phyloP scores from a whole-genome alignment of 2,329 filamentous ascomycete genomes.

The Aspergillus transmontanensis region DNA sequence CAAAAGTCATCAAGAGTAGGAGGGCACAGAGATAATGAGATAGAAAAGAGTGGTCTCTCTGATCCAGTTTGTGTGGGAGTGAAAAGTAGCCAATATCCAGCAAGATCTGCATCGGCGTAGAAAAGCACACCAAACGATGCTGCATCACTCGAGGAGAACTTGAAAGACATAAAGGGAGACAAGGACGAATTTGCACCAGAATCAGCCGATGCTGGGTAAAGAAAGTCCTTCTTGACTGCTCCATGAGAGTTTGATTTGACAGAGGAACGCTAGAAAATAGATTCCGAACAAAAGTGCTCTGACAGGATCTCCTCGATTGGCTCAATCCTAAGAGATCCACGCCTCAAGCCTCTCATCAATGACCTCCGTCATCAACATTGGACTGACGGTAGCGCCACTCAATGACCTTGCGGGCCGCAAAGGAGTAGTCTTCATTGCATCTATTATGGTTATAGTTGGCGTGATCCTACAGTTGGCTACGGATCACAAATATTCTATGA shows the following conservation, averaged over 20 bases:
- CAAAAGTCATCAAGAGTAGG: constrained; percentile 2
- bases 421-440: background rate
- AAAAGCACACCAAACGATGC: constrained; percentile 1
- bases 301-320: background rate
- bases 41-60: background rate
- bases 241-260: background rate
- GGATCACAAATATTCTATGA: background rate
- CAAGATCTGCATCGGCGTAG: background rate
- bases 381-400: background rate
- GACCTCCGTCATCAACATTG: background rate
- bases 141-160: background rate
- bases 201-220: background rate
- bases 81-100: constrained; percentile 1
- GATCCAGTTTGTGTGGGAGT: background rate
- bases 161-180: constrained; percentile 1
- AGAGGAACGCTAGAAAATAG: background rate
- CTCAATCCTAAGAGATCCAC: background rate
- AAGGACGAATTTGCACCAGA: background rate
- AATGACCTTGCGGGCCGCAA: background rate
- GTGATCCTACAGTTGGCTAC: constrained; percentile 3
- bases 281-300: background rate
- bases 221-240: background rate
- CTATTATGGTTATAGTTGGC: background rate
- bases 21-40: background rate
- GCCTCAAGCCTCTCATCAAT: background rate